Percentiles rank a stretch among this genome's conserved stretches.
Conservation (phyloP, 1,139 yeast species). For the Saccharomyces hybrid region DNA sequence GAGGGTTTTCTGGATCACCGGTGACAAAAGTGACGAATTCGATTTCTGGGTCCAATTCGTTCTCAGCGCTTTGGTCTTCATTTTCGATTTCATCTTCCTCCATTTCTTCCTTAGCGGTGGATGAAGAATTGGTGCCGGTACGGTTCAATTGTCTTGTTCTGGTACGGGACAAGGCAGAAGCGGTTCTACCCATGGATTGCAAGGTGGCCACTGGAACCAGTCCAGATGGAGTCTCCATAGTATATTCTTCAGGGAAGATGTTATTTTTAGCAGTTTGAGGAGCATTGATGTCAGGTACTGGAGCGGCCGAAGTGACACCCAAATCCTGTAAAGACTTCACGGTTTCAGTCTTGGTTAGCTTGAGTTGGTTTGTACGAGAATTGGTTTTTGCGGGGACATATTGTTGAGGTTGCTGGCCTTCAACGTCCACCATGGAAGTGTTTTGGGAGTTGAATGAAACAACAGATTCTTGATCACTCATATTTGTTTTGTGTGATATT, state of each 20-base stretch:
- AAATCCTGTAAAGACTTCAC: conserved; percentile 54
- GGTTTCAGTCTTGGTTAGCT: conserved; percentile 55
- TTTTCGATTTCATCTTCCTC: conserved; percentile 26
- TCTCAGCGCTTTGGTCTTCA: conserved; percentile 13
- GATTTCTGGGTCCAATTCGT: conserved; percentile 50
- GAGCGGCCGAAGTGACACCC: conserved; percentile 49
- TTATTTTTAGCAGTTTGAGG: conserved; percentile 54
- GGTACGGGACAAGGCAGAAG: conserved; percentile 34
- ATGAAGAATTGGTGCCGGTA: conserved; percentile 5
- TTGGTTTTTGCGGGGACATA: conserved; percentile 16
- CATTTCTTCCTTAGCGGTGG: conserved; percentile 15
- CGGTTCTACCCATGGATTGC: conserved; percentile 55
- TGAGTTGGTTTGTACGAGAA: conserved; percentile 27
- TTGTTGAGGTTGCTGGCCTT: conserved; percentile 21
- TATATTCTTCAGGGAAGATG: conserved; percentile 86
- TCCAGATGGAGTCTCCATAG: conserved; percentile 80
- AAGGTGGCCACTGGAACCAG: conserved; percentile 72
- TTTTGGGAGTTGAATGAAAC: conserved; percentile 24
- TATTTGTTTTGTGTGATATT: background rate
- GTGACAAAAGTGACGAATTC: conserved; percentile 75
- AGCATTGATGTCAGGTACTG: conserved; percentile 50
- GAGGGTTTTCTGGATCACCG: conserved; percentile 80
- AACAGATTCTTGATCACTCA: conserved; percentile 19
- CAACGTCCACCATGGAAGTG: conserved; percentile 15
- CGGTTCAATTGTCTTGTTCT: conserved; percentile 28